Evolutionary conservation across 2,329 filamentous ascomycete genomes (phyloP).

Genomic region (Penicillium sp.): DNA sequence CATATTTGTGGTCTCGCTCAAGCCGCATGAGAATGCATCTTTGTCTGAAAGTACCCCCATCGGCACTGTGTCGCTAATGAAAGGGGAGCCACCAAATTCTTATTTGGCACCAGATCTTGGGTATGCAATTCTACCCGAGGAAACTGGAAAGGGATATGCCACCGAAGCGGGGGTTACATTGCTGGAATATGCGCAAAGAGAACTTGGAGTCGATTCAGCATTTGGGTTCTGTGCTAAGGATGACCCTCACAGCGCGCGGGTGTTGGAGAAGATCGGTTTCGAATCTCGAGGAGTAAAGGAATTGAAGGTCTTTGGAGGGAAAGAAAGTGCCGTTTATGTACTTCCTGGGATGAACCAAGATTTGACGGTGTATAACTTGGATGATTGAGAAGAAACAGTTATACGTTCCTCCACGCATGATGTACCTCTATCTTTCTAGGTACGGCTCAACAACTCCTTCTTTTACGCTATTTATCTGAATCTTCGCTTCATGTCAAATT

Average conservation of each 20-base stretch:
- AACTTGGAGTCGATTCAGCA: not conserved
- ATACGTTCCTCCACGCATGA: too few species aligned
- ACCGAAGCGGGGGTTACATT: not conserved
- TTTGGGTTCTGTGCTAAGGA: not conserved
- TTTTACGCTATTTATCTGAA: too few species aligned
- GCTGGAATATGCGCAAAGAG: not conserved
- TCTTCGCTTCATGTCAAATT: too few species aligned
- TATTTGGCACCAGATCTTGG: not conserved
- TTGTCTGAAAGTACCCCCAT: not conserved
- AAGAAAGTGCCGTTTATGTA: not conserved
- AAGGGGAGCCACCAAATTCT: not conserved
- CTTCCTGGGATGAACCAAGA: not conserved
- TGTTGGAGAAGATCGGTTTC: not conserved
- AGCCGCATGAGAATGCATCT: not conserved
- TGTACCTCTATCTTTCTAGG: too few species aligned
- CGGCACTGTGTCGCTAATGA: not conserved
- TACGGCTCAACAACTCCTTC: too few species aligned
- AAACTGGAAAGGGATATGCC: constrained; percentile 1
- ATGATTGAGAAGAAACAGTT: not conserved
- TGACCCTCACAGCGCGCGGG: not conserved
- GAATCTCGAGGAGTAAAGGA: not conserved
- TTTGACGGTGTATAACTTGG: not conserved
- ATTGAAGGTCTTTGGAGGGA: not conserved
- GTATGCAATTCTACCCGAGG: not conserved
- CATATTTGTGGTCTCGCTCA: not conserved